Base-by-base conservation (phyloP, 495 filamentous ascomycete genomes). In the Usnea hakonensis region DNA sequence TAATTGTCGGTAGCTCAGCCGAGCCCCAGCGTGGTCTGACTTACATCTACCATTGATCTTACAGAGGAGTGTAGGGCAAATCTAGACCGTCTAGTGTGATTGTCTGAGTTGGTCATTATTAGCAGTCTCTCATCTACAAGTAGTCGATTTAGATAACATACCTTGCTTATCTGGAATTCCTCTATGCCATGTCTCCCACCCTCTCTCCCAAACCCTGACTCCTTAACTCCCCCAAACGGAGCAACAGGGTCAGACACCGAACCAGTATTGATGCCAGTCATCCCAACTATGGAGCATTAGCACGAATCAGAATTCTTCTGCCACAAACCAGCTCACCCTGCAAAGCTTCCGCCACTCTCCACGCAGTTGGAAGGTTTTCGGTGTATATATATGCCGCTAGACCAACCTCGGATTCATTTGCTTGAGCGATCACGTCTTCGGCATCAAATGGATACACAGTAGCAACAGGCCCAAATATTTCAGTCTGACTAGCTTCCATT, bases 161-260 rank as follows among this genome's bases (percentile, higher is more conserved):
- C 21, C 72, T 83, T 83, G 53, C 73, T 75, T 36, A 71, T 72
- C 62, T 74, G 68, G 68, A 81, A 83, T 67, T 82, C 79, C 9
- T 74, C 74, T 50, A 83, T 70, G 0, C 79, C 80, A 66, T 76
- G 73, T 52, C 69, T 73, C 62, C 77, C 78, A 26, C 80, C 81
- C 33, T 83, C 81, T 32, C 80, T 65, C 2, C 82, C 82, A 65
- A 83, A 82, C 0, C 82, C 82, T 61, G 75, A 79, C 60, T 77
- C 67, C 70, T 85, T 84, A 11, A 83, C 75, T 16, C 82, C 82
- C 28, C 82, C 80, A 66, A 83, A 85, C 37, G 75, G 73, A 19
- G 68, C 71, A 21, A 68, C 78, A 35, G 72, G 46, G 11, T 67
- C 72, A 43, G 62, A 68, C 16, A 74, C 69, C 8, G 58, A 30